Percentiles rank a stretch among this genome's conserved stretches.
Evolutionary conservation across 345 rosid genomes (phyloP).

Genomic region (Pseudoturritis turrita): DNA sequence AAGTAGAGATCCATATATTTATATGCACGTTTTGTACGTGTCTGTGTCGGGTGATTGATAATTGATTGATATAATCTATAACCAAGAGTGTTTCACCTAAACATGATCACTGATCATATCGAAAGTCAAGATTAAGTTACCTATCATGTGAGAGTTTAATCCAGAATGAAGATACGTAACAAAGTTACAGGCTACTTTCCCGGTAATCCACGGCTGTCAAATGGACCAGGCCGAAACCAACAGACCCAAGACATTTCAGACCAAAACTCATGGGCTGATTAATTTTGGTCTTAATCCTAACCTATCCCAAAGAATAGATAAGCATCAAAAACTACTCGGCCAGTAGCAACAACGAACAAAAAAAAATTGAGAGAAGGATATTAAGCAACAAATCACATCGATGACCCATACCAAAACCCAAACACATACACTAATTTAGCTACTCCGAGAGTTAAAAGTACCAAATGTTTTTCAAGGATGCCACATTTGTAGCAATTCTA

Average conservation of each 20-base stretch:
- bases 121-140: not conserved
- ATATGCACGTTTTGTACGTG: constrained; percentile 12
- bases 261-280: not conserved
- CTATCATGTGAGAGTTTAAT: not conserved
- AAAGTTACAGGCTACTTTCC: not conserved
- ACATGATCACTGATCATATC: constrained; percentile 5
- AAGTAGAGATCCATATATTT: not conserved
- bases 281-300: not conserved
- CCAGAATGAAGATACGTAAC: not conserved
- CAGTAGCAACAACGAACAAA: not conserved
- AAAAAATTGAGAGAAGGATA: not conserved
- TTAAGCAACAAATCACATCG: not conserved
- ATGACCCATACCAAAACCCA: constrained; percentile 6
- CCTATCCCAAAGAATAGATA: not conserved
- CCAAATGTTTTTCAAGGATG: constrained; percentile 1
- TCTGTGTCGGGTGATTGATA: constrained; percentile 9
- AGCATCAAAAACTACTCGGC: not conserved
- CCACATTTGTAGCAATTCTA: constrained; percentile 23
- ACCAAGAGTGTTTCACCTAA: not conserved
- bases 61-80: not conserved
- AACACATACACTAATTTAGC: not conserved
- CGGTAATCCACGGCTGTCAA: not conserved
- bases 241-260: not conserved
- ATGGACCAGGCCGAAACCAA: not conserved
- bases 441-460: constrained; percentile 8